Conservation (phyloP, 768 basidiomycete genomes). For the Tephrocybe sp. region DNA sequence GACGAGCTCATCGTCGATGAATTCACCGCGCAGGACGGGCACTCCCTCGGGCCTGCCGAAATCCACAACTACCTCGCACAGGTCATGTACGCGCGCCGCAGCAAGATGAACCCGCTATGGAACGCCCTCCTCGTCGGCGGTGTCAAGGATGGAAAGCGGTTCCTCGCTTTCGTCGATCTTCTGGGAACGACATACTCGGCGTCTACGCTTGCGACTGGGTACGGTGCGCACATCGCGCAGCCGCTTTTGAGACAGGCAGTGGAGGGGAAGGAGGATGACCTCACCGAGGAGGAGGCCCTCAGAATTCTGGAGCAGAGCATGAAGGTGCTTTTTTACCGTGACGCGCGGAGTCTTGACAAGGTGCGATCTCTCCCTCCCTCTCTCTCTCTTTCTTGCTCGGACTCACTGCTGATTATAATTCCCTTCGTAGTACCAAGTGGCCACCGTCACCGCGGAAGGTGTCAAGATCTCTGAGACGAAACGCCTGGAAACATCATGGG, state of each 20-base stretch:
- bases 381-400: too few relatives aligned
- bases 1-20: constrained; percentile 80
- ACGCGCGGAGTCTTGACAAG: constrained; percentile 95
- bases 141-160: constrained; percentile 79
- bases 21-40: constrained; percentile 78
- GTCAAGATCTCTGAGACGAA: constrained; percentile 78
- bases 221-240: constrained; percentile 86
- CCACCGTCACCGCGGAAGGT: constrained; percentile 78
- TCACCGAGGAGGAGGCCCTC: constrained; percentile 80
- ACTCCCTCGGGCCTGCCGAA: constrained; percentile 81
- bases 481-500: constrained; percentile 79
- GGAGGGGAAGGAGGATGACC: constrained; percentile 71
- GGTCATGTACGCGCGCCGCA: constrained; percentile 86
- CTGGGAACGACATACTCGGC: constrained; percentile 96
- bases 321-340: constrained; percentile 94
- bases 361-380: constrained; percentile 51
- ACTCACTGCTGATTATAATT: too few relatives aligned
- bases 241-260: constrained; percentile 88
- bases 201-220: constrained; percentile 93
- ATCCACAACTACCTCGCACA: constrained; percentile 92
- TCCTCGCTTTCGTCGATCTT: constrained; percentile 92
- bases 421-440: constrained; percentile 97
- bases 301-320: constrained; percentile 82
- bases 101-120: constrained; percentile 94
- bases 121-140: constrained; percentile 94